Conservation (phyloP, 306 rosid species). For the Corylus heterophylla region DNA sequence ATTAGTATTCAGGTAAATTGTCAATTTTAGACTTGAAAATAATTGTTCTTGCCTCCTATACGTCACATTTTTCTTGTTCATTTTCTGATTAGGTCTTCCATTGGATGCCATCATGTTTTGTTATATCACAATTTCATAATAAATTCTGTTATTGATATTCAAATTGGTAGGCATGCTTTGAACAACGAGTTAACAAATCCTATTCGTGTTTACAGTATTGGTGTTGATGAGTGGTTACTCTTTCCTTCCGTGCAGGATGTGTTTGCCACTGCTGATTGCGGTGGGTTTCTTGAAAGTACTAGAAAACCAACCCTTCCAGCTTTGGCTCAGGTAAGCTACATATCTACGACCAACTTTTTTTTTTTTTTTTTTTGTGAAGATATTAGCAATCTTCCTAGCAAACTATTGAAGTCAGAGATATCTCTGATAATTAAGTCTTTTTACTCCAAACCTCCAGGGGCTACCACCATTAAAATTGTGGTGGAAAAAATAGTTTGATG, state of each 20-base stretch:
- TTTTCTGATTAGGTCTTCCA: background rate
- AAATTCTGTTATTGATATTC: background rate
- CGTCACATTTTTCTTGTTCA: background rate
- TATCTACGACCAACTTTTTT: background rate
- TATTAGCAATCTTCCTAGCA: conserved; percentile 12
- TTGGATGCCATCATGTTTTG: background rate
- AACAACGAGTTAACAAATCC: background rate
- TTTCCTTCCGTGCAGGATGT: too few species aligned
- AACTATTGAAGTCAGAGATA: background rate
- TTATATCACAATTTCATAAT: background rate
- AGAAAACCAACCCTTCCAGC: conserved; percentile 85
- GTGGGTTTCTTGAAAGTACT: conserved; percentile 90
- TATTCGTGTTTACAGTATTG: conserved; percentile 52
- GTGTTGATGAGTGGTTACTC: too few species aligned
- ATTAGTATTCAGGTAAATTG: background rate
- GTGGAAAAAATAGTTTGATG: background rate
- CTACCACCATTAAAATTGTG: background rate
- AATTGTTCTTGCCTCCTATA: too few species aligned
- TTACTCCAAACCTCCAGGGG: too few species aligned
- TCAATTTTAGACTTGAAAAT: too few species aligned
- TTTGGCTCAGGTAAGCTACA: conserved; percentile 74
- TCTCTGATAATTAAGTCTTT: background rate
- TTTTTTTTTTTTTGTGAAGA: conserved; percentile 1
- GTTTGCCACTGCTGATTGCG: too few species aligned
- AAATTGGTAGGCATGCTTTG: background rate